Base-by-base conservation (phyloP, 768 basidiomycete species). In the Flagelloscypha sp. region DNA sequence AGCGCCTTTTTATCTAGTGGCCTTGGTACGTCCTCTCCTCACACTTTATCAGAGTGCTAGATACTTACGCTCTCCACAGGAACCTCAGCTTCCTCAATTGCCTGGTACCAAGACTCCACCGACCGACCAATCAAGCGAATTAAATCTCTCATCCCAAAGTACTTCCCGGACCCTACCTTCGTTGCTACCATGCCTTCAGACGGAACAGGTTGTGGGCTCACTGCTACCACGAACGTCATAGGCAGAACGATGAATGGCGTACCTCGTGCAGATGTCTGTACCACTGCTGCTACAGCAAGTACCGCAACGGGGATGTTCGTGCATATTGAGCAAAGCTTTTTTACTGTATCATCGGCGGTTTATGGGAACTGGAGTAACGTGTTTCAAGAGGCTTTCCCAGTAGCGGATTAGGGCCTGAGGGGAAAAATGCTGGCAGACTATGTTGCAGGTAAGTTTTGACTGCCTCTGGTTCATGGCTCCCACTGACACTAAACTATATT, bases 1-100 rank as follows among this genome's bases (percentile, higher is more conserved):
- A 55, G 58, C 1, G 53, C 67, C 3, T 70, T 73, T 48, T 44
- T 72, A 3, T 71, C 71, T 3, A 54, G 57, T 12, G 69, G 70
- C 20, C 55, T 71, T 9, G 63, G 69, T 66, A 48, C 21, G 55
- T 37, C 25, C 6, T 13, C 29, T 16, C 18, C 6, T 17, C 13
- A n/a, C 13, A 7, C 8, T 17, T 17, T 15, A 24, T 39, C 16
- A 38, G 33, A 16, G 27, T n/a, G n/a, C 24, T 10, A 18, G 32
- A 23, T 7, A 30, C 16, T 33, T 24, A 19, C 11, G 15, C 7
- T 24, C 23, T 22, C 16, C 11, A 12, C 17, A 56, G 51, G 48
- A 16, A 46, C 35, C 16, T 47, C 48, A 29, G 18, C 39, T 8
- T 21, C 41, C 24, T 60, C 61, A 5, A 32, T 49, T 24, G 35